Base-by-base conservation (phyloP, 768 basidiomycete genomes). In the Leucocoprinus leucothites region DNA sequence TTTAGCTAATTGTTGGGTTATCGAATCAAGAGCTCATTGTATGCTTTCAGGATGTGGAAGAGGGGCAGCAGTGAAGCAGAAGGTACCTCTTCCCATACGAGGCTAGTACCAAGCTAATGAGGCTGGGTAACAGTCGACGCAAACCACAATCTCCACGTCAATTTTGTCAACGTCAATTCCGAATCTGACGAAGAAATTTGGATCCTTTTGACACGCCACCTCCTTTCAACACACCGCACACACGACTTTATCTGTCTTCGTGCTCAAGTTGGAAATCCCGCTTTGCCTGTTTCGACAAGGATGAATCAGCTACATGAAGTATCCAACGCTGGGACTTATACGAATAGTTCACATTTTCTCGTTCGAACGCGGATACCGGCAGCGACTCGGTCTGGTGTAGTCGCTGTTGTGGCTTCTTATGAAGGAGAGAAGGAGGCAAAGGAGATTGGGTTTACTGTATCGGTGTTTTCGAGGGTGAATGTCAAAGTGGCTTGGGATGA, bases 201-300 rank as follows among this genome's bases (percentile, higher is more conserved):
- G 91, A 62, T 95, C 7, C 77, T 94, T 1, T 76, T 98, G 1
- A 87, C 86, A 0, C 82, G 92, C 25, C 95, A 98, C 66, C 66
- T 88, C 7, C 66, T 67, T 0, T 74, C 86, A 58, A 87, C 82
- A n/a, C 77, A 71, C 44, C 74, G 80, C 38, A 77, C 72, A 4
- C 71, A 78, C 1, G 87, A 91, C 57, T 94, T 84, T 64, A 84
- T 91, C 46, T 81, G 89, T 6, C 64, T 94, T 21, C 75, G 73
- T 44, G 74, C 75, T 2, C 71, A 79, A 57, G 73, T 76, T 55
- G 82, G 84, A 52, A 79, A 80, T 36, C 66, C 71, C 13, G 25
- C 65, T 18, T 51, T 61, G 1, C 28, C 50, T 51, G 40, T 26
- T n/a, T 50, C 28, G 9, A 21, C 52, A 14, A 55, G 47, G 14